A percentile compares a stretch with the other conserved stretches of the same genome.
These are phyloP conservation scores for Ustilaginoidea virens DNA, from an alignment of 2,329 filamentous ascomycete genomes.

Conservation along the genomic window DNA sequence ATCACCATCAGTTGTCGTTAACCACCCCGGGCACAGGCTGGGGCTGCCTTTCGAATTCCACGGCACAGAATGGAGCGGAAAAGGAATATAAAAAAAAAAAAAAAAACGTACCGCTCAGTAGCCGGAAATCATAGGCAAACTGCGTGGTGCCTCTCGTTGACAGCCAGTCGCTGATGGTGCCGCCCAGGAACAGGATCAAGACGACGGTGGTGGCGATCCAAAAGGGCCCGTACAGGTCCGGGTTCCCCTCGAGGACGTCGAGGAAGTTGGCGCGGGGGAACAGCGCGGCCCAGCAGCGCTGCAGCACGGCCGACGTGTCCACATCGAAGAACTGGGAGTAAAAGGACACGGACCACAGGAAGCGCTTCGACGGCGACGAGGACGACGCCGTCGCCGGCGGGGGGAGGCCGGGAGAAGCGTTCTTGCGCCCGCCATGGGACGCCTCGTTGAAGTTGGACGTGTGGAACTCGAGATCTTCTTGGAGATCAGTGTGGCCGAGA, in stretches of 20 bases:
- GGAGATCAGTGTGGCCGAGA: constrained; percentile 91
- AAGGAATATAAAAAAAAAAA: not conserved
- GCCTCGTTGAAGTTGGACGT: constrained; percentile 66
- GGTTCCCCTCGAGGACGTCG: constrained; percentile 91
- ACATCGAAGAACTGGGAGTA: constrained; percentile 99
- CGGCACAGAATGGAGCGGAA: no score
- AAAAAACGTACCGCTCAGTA: constrained; percentile 55
- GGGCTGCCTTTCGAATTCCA: no score
- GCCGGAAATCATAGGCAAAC: constrained; percentile 81
- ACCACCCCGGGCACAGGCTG: no score
- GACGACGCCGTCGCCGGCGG: constrained; percentile 38
- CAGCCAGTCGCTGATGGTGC: constrained; percentile 86
- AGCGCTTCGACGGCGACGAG: constrained; percentile 52
- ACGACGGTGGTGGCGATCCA: constrained; percentile 99
- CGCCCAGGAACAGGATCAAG: constrained; percentile 85
- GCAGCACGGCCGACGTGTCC: constrained; percentile 77
- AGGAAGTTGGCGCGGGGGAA: constrained; percentile 91
- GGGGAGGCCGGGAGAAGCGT: constrained; percentile 35
- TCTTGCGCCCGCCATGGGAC: constrained; percentile 32
- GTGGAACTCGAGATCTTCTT: constrained; percentile 99
- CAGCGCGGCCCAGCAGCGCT: constrained; percentile 75
- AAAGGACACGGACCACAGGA: constrained; percentile 83
- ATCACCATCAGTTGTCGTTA: no score
- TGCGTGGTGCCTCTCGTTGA: constrained; percentile 50
- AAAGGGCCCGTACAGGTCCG: constrained; percentile 90